These are phyloP conservation scores for Cercospora brassicicola DNA, from an alignment of 2,329 filamentous ascomycete species.

Conservation along the genomic window DNA sequence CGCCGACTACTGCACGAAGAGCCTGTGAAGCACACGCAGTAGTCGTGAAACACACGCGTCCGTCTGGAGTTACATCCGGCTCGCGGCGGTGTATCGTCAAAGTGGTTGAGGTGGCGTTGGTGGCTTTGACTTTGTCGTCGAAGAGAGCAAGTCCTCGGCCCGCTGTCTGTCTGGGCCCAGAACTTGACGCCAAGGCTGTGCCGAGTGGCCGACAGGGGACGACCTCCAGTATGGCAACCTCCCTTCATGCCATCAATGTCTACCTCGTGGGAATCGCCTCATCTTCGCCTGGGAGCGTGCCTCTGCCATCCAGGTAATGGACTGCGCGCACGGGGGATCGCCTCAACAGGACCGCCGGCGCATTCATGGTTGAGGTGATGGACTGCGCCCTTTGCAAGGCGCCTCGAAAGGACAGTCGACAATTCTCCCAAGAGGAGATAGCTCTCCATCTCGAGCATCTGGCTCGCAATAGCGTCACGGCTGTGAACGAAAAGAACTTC, in stretches of 20 bases:
- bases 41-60: not conserved
- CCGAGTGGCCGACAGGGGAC: not conserved
- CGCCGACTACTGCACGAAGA: too few species aligned
- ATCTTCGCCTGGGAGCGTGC: not conserved
- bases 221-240: not conserved
- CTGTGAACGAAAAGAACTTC: not conserved
- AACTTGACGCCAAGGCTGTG: not conserved
- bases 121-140: not conserved
- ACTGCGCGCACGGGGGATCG: not conserved
- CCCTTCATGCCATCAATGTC: too few species aligned
- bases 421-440: not conserved
- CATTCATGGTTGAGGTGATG: not conserved
- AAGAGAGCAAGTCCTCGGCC: not conserved
- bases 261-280: not conserved
- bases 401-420: not conserved
- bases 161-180: not conserved
- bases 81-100: not conserved
- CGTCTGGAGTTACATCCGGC: not conserved
- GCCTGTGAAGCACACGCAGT: not conserved
- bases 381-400: not conserved
- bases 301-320: not conserved
- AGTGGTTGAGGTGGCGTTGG: not conserved
- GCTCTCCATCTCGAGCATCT: constrained; percentile 1
- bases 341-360: not conserved
- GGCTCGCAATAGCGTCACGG: not conserved